phyloP scores from a whole-genome alignment of 2,329 filamentous ascomycete genomes.

The Penicillium sclerotiorum region DNA sequence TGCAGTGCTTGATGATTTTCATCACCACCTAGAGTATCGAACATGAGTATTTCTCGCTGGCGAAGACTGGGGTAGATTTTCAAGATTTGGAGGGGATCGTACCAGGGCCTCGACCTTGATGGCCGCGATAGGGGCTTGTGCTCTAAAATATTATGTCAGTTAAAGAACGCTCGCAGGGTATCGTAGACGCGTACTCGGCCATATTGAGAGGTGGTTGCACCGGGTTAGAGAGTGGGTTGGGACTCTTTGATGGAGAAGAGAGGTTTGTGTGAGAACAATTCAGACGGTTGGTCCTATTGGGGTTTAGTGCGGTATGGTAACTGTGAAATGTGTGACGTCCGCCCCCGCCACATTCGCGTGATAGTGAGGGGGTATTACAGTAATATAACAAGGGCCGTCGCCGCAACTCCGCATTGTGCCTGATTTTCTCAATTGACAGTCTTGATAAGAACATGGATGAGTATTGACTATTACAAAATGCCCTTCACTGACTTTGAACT shows the following conservation, averaged over 20 bases:
- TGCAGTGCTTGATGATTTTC: conserved; percentile 97
- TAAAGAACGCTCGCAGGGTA: neutral
- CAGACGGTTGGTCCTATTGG: conserved; percentile 12
- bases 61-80: conserved; percentile 34
- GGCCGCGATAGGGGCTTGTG: conserved; percentile 75
- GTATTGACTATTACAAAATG: no score
- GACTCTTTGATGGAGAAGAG: conserved; percentile 21
- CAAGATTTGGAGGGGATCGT: conserved; percentile 44
- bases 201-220: conserved; percentile 25
- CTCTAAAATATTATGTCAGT: conserved; percentile 44
- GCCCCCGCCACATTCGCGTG: neutral
- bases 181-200: conserved; percentile 25
- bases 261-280: conserved; percentile 30
- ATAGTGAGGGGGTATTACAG: conserved; percentile 22
- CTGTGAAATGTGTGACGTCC: conserved; percentile 13
- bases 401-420: conserved; percentile 5
- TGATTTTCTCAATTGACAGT: neutral
- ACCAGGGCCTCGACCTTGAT: conserved; percentile 96
- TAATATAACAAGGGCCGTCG: conserved; percentile 12
- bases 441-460: no score
- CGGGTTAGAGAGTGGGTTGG: conserved; percentile 17
- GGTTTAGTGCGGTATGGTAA: conserved; percentile 21
- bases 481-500: no score
- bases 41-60: conserved; percentile 33
- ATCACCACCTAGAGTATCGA: conserved; percentile 72